Evolutionary conservation across 2,329 filamentous ascomycete genomes (phyloP), one percentile per base, ranked within the genome.

Genomic region (Coniella lustricola): DNA sequence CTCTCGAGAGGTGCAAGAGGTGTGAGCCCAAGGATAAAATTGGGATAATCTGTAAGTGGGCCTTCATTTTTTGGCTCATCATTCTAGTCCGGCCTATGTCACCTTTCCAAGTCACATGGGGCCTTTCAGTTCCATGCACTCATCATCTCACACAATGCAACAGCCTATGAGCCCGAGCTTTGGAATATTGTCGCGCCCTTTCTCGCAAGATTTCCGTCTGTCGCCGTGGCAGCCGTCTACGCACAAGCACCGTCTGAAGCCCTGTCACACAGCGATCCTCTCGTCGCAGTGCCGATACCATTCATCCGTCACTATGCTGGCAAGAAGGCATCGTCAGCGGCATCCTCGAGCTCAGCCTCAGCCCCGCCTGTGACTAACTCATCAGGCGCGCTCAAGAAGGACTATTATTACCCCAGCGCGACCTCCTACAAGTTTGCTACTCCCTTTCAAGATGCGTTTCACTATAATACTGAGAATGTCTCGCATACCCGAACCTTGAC

Each of bases 401-500:
- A 51, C 17, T 53, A 49, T 34, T 53, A 49, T 21, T 53, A 53
- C 20, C 29, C 48, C 5, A 46, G 44, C n/a, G 41, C 33, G 7
- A 18, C 45, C 17, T 46, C 51, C 7, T 40, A 47, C 22, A 46
- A 46, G 16, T 53, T 53, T 3, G 51, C 51, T 13, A 49, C 42
- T 2, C 51, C 51, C 22, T 53, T 54, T n/a, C 49, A 52, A 8
- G 32, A 42, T 38, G 67, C 7, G 45, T 58, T 9, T 13, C 50
- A 51, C 42, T 53, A 53, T 29, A 54, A 60, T 31, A 55, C 56
- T 17, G 37, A 51, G 10, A 57, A 55, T 18, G 55, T 87, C 0
- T 73, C 81, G 0, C 85, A 90, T 59, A 85, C 84, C 0, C 74
- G 85, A 2, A 81, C 71, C 46, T 64, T 88, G 2, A 66, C 71